Percentiles rank a stretch among this genome's conserved stretches.
Conservation (phyloP, 2,329 filamentous ascomycete genomes). For the Aspergillus brunneoviolaceus region DNA sequence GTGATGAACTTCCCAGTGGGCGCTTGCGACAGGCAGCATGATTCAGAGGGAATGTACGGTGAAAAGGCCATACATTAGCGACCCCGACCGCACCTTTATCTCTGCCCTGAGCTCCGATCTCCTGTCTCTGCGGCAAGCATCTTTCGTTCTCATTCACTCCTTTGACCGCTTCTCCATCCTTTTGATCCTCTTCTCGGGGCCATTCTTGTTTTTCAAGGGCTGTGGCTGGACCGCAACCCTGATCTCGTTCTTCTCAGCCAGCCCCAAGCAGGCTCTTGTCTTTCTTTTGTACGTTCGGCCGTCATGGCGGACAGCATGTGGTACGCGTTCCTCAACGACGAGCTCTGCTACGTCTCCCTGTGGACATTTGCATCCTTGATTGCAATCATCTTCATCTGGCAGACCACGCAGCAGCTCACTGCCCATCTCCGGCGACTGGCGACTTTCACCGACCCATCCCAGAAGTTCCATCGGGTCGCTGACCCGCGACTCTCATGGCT, state of each 20-base stretch:
- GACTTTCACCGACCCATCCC: slow-evolving; percentile 1
- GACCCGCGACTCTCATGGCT: not conserved
- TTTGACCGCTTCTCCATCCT: not conserved
- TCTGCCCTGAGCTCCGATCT: not conserved
- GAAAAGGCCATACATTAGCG: too few species aligned
- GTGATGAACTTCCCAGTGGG: not conserved
- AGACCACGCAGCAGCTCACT: not conserved
- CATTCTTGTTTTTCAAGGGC: not conserved
- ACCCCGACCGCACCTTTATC: not conserved
- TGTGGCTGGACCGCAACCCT: not conserved
- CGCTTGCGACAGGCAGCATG: not conserved
- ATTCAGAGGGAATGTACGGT: not conserved
- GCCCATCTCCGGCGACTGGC: slow-evolving; percentile 3
- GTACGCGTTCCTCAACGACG: slow-evolving; percentile 5
- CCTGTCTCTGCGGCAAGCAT: not conserved
- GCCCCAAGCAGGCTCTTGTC: not conserved
- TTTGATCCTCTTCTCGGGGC: not conserved
- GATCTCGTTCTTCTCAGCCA: not conserved
- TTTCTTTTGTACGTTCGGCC: not conserved
- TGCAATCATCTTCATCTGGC: slow-evolving; percentile 5
- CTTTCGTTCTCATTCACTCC: not conserved
- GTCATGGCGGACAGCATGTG: slow-evolving; percentile 1
- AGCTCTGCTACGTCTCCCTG: slow-evolving; percentile 6
- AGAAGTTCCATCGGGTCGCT: not conserved
- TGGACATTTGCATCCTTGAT: slow-evolving; percentile 5